phyloP scores from a whole-genome alignment of 345 rosid species.

The Acer campestre region DNA sequence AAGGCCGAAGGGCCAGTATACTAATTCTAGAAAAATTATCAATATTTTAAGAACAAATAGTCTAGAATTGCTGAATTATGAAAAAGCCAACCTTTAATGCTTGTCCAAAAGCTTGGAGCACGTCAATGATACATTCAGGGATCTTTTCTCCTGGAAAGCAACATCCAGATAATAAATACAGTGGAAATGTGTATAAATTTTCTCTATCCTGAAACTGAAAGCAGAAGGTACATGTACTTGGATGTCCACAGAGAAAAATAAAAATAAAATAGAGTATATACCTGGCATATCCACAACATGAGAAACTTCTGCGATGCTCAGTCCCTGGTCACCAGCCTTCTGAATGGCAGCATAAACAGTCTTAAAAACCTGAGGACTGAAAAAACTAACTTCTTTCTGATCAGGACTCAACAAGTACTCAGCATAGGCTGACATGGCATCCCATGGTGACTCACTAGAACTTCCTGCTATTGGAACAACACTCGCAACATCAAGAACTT shows the following conservation, averaged over 20 bases:
- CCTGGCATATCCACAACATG: slow-evolving; percentile 44
- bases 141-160: slow-evolving; percentile 50
- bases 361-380: slow-evolving; percentile 57
- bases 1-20: background rate
- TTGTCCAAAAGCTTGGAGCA: slow-evolving; percentile 78
- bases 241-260: background rate
- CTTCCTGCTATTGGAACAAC: slow-evolving; percentile 38
- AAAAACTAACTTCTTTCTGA: slow-evolving; percentile 27
- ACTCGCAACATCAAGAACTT: slow-evolving; percentile 37
- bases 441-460: slow-evolving; percentile 64
- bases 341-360: slow-evolving; percentile 58
- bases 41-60: background rate
- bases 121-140: slow-evolving; percentile 54
- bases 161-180: slow-evolving; percentile 28
- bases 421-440: slow-evolving; percentile 68
- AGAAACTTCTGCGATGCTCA: slow-evolving; percentile 66
- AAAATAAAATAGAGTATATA: slow-evolving; percentile 24
- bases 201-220: background rate
- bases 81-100: slow-evolving; percentile 72
- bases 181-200: slow-evolving; percentile 2
- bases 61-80: slow-evolving; percentile 6
- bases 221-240: background rate
- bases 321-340: slow-evolving; percentile 95
- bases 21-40: background rate
- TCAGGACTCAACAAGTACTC: slow-evolving; percentile 43